Percentiles rank a stretch among this genome's conserved stretches.
phyloP scores from a whole-genome alignment of 78 protist species.

The Dictyostelium discoideum region DNA sequence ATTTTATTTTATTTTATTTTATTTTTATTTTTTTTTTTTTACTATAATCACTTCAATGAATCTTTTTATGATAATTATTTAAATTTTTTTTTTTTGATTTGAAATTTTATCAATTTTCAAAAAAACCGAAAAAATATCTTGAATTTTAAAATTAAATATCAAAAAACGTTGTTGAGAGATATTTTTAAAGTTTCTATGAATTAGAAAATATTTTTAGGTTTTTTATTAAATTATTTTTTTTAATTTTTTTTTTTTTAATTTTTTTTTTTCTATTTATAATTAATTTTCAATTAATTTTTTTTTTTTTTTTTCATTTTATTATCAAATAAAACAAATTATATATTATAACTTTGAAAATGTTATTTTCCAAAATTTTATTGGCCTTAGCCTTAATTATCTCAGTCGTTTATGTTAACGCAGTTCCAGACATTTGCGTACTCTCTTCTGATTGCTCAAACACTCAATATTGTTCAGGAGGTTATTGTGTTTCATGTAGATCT shows the following conservation, averaged over 20 bases:
- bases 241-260: neutral
- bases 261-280: neutral
- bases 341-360: constrained; percentile 7
- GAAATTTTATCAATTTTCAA: no score
- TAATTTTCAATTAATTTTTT: neutral
- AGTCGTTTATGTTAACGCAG: neutral
- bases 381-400: neutral
- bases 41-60: no score
- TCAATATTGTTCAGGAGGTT: constrained; percentile 41
- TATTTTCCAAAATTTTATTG: neutral
- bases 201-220: neutral
- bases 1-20: no score
- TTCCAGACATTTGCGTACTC: neutral
- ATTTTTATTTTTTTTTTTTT: no score
- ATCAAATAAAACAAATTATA: constrained; percentile 1
- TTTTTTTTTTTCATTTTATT: neutral
- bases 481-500: constrained; percentile 9
- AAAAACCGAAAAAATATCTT: no score
- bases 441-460: neutral
- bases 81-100: no score
- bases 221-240: neutral
- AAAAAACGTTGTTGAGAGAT: no score
- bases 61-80: no score
- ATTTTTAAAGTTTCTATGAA: neutral
- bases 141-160: no score